phyloP scores from a whole-genome alignment of 2,329 filamentous ascomycete species.

The Ceratocystis colombiana region DNA sequence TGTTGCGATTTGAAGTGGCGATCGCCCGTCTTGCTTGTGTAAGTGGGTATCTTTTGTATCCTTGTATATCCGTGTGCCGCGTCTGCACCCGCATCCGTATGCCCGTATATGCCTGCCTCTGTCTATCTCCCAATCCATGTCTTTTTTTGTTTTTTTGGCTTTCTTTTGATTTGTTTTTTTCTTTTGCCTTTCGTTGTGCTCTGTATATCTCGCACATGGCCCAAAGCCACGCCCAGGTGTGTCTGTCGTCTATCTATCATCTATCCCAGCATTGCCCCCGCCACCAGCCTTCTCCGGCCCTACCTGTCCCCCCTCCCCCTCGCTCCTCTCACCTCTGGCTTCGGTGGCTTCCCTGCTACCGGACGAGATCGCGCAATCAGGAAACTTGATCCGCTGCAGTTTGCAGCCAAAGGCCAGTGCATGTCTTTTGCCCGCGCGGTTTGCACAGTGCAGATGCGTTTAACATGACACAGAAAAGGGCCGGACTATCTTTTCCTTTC shows the following conservation, averaged over 20 bases:
- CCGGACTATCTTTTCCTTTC: too few species aligned
- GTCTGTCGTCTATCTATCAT: neutral
- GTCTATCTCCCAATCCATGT: neutral
- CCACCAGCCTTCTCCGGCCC: neutral
- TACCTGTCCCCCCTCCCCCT: neutral
- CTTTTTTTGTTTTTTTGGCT: too few species aligned
- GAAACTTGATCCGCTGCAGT: slow-evolving; percentile 3
- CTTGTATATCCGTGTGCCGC: neutral
- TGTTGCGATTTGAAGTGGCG: slow-evolving; percentile 21
- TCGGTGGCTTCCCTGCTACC: too few species aligned
- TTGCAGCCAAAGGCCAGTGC: neutral
- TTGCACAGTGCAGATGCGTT: neutral
- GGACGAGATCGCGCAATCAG: slow-evolving; percentile 2
- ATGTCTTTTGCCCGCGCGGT: neutral
- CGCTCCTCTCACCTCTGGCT: neutral
- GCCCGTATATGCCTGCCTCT: neutral
- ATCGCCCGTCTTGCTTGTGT: slow-evolving; percentile 18
- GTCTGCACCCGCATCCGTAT: neutral
- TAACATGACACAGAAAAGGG: neutral
- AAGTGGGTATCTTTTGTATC: neutral
- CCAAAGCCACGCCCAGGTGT: neutral
- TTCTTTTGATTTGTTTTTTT: neutral
- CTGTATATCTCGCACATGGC: neutral
- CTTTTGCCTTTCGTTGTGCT: too few species aligned
- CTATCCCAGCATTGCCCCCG: neutral